Conservation (phyloP, 345 rosid genomes). For the Murraya koenigii region DNA sequence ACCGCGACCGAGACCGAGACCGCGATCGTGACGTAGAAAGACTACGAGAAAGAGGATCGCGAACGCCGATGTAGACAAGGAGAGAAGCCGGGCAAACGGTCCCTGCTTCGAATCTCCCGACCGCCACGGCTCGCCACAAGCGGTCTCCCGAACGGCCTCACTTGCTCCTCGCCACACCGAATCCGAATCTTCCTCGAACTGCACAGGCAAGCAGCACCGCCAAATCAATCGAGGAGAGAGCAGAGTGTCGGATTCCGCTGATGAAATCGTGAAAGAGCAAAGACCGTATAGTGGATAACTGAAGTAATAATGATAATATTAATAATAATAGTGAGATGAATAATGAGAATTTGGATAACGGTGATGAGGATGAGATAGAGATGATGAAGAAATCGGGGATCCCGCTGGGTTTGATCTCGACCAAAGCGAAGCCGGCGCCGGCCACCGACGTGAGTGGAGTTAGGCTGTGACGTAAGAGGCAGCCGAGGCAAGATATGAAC, state of each 20-base stretch:
- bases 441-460: constrained; percentile 87
- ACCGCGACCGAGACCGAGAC: constrained; percentile 34
- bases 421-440: constrained; percentile 83
- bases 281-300: constrained; percentile 33
- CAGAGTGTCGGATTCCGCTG: constrained; percentile 53
- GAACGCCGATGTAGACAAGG: constrained; percentile 50
- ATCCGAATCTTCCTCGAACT: constrained; percentile 66
- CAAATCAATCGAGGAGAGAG: constrained; percentile 48
- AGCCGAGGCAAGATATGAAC: constrained; percentile 94
- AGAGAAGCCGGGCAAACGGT: constrained; percentile 62
- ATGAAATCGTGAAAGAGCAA: constrained; percentile 59
- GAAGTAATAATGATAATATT: constrained; percentile 12
- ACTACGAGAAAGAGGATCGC: constrained; percentile 32
- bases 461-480: constrained; percentile 71
- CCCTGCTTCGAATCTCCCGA: constrained; percentile 54
- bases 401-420: constrained; percentile 90
- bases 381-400: constrained; percentile 95
- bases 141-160: constrained; percentile 56
- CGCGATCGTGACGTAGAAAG: constrained; percentile 40
- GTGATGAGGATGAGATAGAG: constrained; percentile 37
- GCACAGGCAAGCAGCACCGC: constrained; percentile 50
- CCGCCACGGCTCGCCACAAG: constrained; percentile 49
- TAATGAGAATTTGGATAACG: constrained; percentile 47
- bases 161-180: constrained; percentile 49
- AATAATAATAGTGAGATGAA: constrained; percentile 25